These are phyloP conservation scores for Malus hybrid DNA, from an alignment of 331 rosid species.

Conservation along the genomic window DNA sequence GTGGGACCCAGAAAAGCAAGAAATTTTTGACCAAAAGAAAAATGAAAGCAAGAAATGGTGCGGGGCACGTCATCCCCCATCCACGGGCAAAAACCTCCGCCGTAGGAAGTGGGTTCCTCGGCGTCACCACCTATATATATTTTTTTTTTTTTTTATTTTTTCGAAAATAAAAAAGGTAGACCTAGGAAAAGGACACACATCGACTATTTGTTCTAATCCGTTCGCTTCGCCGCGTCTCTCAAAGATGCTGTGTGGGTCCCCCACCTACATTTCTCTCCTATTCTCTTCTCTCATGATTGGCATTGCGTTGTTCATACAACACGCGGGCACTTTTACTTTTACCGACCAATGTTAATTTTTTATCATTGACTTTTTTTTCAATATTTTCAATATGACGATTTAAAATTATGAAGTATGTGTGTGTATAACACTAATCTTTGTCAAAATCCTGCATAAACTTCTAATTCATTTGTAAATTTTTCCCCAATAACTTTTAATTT, in stretches of 20 bases:
- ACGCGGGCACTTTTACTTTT: neutral
- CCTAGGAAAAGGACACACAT: neutral
- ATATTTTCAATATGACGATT: rapidly evolving
- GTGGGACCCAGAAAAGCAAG: slow-evolving; percentile 8
- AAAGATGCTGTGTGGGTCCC: slow-evolving; percentile 12
- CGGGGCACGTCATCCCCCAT: slow-evolving; percentile 34
- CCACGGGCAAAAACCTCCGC: slow-evolving; percentile 21
- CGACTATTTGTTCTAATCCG: neutral
- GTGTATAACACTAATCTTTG: too few species aligned
- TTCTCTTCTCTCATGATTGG: neutral
- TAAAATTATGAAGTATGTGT: too few species aligned
- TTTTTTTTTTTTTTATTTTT: neutral
- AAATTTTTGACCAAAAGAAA: neutral
- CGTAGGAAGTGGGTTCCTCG: slow-evolving; percentile 45
- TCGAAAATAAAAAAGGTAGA: neutral
- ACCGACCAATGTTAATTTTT: neutral
- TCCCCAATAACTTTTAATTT: too few species aligned
- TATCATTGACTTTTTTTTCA: too few species aligned
- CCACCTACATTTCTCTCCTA: neutral
- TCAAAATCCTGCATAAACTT: too few species aligned
- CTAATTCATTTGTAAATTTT: too few species aligned
- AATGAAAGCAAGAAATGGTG: slow-evolving; percentile 2
- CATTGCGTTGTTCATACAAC: neutral
- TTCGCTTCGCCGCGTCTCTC: slow-evolving; percentile 38
- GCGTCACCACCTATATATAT: slow-evolving; percentile 22